Base-by-base conservation (phyloP, 108 stramenopile genomes). In the Cyclotella choctawhatcheeana region DNA sequence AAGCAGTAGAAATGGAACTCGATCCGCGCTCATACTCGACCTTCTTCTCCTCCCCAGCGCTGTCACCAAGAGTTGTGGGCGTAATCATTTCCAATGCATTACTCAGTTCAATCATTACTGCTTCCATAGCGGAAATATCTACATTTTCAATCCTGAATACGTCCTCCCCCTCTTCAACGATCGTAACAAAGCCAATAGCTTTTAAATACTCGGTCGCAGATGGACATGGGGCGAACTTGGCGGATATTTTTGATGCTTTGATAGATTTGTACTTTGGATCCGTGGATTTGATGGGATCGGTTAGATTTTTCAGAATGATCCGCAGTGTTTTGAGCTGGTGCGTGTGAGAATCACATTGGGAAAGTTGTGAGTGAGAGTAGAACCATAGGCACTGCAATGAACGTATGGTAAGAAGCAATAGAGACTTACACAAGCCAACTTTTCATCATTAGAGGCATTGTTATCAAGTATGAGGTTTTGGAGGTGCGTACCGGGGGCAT, bases 271-370 rank as follows among this genome's bases (percentile, higher is more conserved):
- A 90, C 47, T 86, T 90, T 0, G 77, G 37, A 37, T 87, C 86
- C 12, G 47, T 20, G 2, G 80, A 58, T 64, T 90, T 90, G 10
- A 29, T 5, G 13, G 86, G 85, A 70, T 90, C 89, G 16, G 75
- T 48, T 53, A 89, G 68, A 69, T 89, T 89, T 64, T 86, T 86
- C 24, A 87, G 45, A 10, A 89, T 73, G 30, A 85, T 82, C 16
- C 76, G 67, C 13, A 89, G 82, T 40, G 78, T 73, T 81, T 85
- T 85, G 47, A 88, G 73, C 86, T 87, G 74, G 34, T 12, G 29
- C 14, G 30, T 18, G 29, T 16, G 5, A 8, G 27, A 5, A 54
- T 18, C 4, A 13, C 10, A 2, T 40, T n/a, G n/a, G 47, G 18
- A n/a, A 10, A 4, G 47, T 48, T 17, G 18, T 4, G 18, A 4